These are phyloP conservation scores for Sarcocystis neurona DNA, from an alignment of 169 alveolate genomes.

Conservation along the genomic window DNA sequence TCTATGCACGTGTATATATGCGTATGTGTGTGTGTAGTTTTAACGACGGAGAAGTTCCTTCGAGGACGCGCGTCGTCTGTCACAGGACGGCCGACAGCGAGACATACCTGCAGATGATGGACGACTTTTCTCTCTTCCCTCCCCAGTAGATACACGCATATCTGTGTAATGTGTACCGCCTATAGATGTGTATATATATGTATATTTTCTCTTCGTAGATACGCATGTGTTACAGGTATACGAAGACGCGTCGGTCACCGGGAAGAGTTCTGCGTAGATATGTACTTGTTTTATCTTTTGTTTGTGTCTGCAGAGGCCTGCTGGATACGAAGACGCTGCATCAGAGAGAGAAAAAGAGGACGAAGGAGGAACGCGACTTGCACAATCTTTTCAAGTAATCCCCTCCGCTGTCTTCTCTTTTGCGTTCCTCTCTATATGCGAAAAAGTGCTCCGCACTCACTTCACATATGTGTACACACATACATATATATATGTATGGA, in stretches of 20 bases:
- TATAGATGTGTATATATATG: background rate
- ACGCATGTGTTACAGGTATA: background rate
- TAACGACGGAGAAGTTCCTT: too few species aligned
- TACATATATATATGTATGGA: too few species aligned
- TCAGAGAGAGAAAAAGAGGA: slow-evolving; percentile 86
- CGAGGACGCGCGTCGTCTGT: too few species aligned
- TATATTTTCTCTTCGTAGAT: background rate
- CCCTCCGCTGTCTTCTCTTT: too few species aligned
- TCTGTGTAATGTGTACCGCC: background rate
- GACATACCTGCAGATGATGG: too few species aligned
- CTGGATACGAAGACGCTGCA: slow-evolving; percentile 85
- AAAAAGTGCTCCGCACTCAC: too few species aligned
- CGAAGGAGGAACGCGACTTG: slow-evolving; percentile 89
- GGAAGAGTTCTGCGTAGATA: background rate
- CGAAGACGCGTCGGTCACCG: background rate
- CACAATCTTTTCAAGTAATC: slow-evolving; percentile 75
- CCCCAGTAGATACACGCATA: too few species aligned
- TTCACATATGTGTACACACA: too few species aligned
- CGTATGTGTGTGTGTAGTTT: background rate
- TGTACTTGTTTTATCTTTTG: background rate
- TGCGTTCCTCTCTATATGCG: too few species aligned
- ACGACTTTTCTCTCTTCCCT: too few species aligned
- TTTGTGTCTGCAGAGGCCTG: slow-evolving; percentile 74
- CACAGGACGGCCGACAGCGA: too few species aligned
- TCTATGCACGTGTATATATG: background rate